phyloP scores from a whole-genome alignment of 148 eudicot species.

The Hydrangea macrophylla region DNA sequence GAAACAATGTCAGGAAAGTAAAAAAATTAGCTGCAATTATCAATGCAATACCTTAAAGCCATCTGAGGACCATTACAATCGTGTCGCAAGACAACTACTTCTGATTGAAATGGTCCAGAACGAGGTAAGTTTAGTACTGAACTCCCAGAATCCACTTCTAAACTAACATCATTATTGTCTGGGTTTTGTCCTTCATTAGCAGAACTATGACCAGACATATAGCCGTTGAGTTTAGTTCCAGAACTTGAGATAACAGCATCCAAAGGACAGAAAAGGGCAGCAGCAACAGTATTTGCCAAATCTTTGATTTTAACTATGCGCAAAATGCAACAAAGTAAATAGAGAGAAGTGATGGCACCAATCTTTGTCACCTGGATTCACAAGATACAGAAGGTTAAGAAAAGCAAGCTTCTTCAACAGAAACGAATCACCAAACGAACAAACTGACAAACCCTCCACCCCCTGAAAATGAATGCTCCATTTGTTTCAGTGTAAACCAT shows the following conservation, averaged over 20 bases:
- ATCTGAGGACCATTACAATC: slow-evolving; percentile 30
- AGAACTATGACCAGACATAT: slow-evolving; percentile 17
- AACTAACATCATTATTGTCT: slow-evolving; percentile 30
- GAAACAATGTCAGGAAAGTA: not conserved
- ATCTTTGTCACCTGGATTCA: slow-evolving; percentile 61
- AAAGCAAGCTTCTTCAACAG: slow-evolving; percentile 23
- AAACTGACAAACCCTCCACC: not conserved
- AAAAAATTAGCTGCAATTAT: not conserved
- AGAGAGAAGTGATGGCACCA: slow-evolving; percentile 65
- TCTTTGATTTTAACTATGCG: slow-evolving; percentile 93
- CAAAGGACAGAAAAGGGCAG: slow-evolving; percentile 68
- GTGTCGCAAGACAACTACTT: slow-evolving; percentile 33
- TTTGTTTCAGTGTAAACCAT: no score
- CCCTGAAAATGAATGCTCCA: no score
- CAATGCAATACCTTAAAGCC: slow-evolving; percentile 52
- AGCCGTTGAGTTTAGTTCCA: slow-evolving; percentile 63
- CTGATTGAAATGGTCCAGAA: slow-evolving; percentile 21
- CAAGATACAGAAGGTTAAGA: slow-evolving; percentile 36
- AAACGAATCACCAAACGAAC: slow-evolving; percentile 12
- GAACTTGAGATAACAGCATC: slow-evolving; percentile 39
- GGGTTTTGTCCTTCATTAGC: slow-evolving; percentile 21
- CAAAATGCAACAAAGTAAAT: slow-evolving; percentile 84
- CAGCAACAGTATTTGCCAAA: slow-evolving; percentile 83
- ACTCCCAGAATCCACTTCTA: slow-evolving; percentile 25
- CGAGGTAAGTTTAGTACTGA: slow-evolving; percentile 25